phyloP scores from a whole-genome alignment of 2,329 filamentous ascomycete species.

The Drechmeria coniospora region DNA sequence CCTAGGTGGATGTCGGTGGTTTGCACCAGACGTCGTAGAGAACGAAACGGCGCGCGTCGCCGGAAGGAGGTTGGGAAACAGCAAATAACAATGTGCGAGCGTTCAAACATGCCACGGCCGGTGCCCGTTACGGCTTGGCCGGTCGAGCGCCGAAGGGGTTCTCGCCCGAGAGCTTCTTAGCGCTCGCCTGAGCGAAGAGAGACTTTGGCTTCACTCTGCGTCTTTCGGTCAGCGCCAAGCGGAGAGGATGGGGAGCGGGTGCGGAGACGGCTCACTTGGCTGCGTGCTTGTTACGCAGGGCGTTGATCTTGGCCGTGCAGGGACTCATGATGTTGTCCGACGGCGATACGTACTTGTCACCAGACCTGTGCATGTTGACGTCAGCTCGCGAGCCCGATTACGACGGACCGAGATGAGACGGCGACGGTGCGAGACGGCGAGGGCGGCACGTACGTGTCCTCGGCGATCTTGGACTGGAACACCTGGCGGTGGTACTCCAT shows the following conservation, averaged over 20 bases:
- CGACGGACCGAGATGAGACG: too few species aligned
- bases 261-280: conserved; percentile 53
- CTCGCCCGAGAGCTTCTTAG: conserved; percentile 42
- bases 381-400: not conserved
- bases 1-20: too few species aligned
- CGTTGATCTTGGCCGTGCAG: conserved; percentile 67
- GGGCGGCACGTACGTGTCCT: conserved; percentile 40
- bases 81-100: not conserved
- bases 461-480: conserved; percentile 55
- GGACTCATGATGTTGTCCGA: conserved; percentile 85
- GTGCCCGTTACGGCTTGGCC: conserved; percentile 11
- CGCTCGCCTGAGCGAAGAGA: conserved; percentile 49
- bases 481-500: conserved; percentile 69
- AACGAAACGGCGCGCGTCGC: too few species aligned
- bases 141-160: conserved; percentile 23
- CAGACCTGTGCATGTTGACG: conserved; percentile 2
- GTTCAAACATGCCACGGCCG: too few species aligned
- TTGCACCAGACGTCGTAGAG: too few species aligned
- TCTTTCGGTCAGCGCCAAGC: not conserved
- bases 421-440: not conserved
- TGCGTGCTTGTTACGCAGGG: conserved; percentile 66
- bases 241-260: not conserved
- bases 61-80: too few species aligned
- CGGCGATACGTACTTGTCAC: conserved; percentile 51
- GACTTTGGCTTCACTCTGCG: conserved; percentile 49